Evolutionary conservation across 106 monocot species (phyloP).

Genomic region (Acanthochlamys bracteata): DNA sequence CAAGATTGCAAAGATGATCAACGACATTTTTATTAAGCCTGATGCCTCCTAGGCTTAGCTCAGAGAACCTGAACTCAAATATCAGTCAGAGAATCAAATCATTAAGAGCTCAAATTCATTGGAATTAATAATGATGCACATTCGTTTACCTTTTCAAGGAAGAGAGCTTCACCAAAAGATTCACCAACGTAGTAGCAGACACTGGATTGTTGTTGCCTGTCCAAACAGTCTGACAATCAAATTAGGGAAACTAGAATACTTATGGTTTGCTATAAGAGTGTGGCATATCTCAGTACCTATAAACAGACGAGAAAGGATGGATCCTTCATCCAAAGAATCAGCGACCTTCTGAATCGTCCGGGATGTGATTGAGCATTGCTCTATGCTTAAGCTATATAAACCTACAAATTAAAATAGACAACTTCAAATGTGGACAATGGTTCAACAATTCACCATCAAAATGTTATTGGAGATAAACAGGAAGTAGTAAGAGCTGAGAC

Average conservation of each 20-base stretch:
- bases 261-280: too few species aligned
- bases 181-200: conserved; percentile 68
- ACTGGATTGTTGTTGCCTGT: conserved; percentile 83
- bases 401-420: conserved; percentile 32
- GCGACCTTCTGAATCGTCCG: conserved; percentile 86
- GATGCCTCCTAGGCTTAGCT: conserved; percentile 64
- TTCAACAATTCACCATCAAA: too few species aligned
- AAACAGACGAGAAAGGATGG: conserved; percentile 76
- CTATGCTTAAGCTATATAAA: conserved; percentile 90
- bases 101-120: neutral
- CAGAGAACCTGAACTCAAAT: conserved; percentile 64
- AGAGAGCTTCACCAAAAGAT: conserved; percentile 58
- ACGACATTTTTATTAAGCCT: conserved; percentile 63
- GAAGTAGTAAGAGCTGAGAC: too few species aligned
- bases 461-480: too few species aligned
- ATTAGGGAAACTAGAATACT: neutral
- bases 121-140: neutral
- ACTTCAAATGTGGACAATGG: too few species aligned
- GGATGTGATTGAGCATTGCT: conserved; percentile 83
- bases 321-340: conserved; percentile 56
- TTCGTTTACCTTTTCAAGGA: conserved; percentile 56
- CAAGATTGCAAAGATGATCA: conserved; percentile 59
- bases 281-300: conserved; percentile 39
- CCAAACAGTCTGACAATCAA: conserved; percentile 5
- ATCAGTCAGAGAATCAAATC: neutral